Base-by-base conservation (phyloP, 441 rosid species). In the Erodium moschatum region DNA sequence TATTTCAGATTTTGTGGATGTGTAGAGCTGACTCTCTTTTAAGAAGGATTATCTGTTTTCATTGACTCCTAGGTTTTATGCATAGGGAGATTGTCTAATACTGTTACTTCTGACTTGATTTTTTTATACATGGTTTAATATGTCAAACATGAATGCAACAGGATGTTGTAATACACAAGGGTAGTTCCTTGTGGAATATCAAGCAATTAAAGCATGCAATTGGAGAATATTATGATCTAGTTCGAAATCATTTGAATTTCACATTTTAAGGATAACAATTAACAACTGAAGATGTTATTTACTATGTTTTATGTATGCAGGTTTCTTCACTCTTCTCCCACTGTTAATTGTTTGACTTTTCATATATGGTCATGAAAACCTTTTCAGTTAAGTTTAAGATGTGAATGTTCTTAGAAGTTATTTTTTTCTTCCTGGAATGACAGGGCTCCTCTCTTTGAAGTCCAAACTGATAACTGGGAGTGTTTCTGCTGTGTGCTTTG, bases 401-500 rank as follows among this genome's bases (percentile, higher is more conserved):
- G 67, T 62, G 75, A 69, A 42, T 15, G 33, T 66, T 29, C 38
- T 52, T 61, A 24, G 27, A 56, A 19, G 20, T 61, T 67, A 65
- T 62, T 38, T 38, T 12, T n/a, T 50, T 6, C 19, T 50, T 50
- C 15, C n/a, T 11, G 61, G 73, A 69, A 63, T 68, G 35, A 24
- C 81, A 95, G 99, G 90, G 99, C 98, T 69, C 98, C 99, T 60
- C 83, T 89, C 70, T 84, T 81, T 81, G 96, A 90, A 79, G 87
- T 86, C 75, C 99, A 95, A 80, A 86, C 89, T 69, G 89, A 86
- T 78, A 76, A 85, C 50, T 95, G 99, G 97, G 98, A 89, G 70
- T 95, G 99, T 83, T 95, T 82, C 79, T 85, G 89, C 74, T 82
- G 83, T 72, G 76, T 95, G 72, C 80, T 74, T 27, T 92, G 98